Percentiles rank a stretch among this genome's conserved stretches.
Evolutionary conservation across 2,329 filamentous ascomycete species (phyloP).

Genomic region (Xenoacremonium recifei): DNA sequence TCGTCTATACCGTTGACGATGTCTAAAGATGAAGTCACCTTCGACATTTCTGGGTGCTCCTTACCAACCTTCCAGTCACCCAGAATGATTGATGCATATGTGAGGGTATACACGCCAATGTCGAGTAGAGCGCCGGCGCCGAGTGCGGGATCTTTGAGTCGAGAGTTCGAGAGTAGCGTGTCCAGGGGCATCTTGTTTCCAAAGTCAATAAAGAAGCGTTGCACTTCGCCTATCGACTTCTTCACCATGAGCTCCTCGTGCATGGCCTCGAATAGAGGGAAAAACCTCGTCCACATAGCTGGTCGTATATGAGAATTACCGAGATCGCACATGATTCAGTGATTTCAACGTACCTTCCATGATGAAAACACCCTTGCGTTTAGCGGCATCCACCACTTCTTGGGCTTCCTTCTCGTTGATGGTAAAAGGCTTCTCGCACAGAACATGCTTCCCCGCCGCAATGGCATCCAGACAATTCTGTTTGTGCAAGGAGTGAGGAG

Average conservation of each 20-base stretch:
- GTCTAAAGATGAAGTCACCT: slow-evolving; percentile 34
- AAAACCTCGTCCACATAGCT: slow-evolving; percentile 43
- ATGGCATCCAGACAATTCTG: slow-evolving; percentile 43
- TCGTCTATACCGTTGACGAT: slow-evolving; percentile 34
- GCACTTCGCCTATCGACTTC: slow-evolving; percentile 38
- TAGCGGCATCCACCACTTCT: slow-evolving; percentile 37
- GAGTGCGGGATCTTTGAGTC: slow-evolving; percentile 35
- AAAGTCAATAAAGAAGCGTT: slow-evolving; percentile 38
- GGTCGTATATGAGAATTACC: not conserved
- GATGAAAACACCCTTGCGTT: slow-evolving; percentile 38
- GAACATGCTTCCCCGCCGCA: slow-evolving; percentile 39
- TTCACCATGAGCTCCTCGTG: slow-evolving; percentile 34
- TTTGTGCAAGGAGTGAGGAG: slow-evolving; percentile 43
- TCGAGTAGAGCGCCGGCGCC: slow-evolving; percentile 41
- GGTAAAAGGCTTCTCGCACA: slow-evolving; percentile 46
- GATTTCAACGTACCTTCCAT: slow-evolving; percentile 35
- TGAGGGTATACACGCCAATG: slow-evolving; percentile 41
- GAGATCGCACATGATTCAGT: not conserved
- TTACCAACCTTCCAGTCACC: slow-evolving; percentile 26
- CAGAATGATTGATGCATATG: slow-evolving; percentile 35
- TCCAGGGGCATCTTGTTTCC: slow-evolving; percentile 32
- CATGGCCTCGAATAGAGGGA: slow-evolving; percentile 33
- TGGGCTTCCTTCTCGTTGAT: slow-evolving; percentile 36
- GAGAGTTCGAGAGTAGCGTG: slow-evolving; percentile 25
- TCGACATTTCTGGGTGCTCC: slow-evolving; percentile 28